A percentile compares a stretch with the other conserved stretches of the same genome.
These are phyloP conservation scores for Parmelia sp. DNA, from an alignment of 495 filamentous ascomycete species.

Conservation along the genomic window DNA sequence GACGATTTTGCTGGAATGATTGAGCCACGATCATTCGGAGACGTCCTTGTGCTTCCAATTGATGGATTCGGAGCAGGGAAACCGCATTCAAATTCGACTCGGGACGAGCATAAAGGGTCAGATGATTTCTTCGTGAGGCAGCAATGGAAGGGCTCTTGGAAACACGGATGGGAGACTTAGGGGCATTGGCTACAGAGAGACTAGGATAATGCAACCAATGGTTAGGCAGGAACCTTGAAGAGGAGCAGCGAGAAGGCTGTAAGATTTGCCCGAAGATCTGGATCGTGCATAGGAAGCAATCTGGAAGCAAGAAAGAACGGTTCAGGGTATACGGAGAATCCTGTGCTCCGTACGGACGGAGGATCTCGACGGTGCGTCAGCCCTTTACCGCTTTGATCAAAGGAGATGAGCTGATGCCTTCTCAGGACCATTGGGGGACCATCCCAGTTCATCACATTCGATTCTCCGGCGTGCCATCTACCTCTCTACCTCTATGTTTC, in stretches of 20 bases:
- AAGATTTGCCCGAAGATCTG: background rate
- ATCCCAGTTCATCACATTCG: background rate
- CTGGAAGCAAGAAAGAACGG: background rate
- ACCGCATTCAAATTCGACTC: constrained; percentile 10
- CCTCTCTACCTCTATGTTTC: background rate
- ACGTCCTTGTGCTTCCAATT: constrained; percentile 36
- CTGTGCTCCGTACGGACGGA: background rate
- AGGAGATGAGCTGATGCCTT: background rate
- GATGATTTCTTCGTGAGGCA: background rate
- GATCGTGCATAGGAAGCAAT: background rate
- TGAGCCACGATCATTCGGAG: constrained; percentile 8
- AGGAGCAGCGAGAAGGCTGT: background rate
- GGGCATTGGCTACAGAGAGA: background rate
- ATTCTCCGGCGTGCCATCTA: background rate
- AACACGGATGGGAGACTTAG: background rate
- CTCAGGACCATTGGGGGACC: background rate
- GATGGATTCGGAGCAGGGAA: constrained; percentile 34
- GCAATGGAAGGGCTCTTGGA: constrained; percentile 2
- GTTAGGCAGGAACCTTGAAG: background rate
- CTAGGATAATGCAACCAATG: background rate
- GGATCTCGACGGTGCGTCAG: background rate
- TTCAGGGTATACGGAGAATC: background rate
- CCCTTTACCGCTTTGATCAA: background rate
- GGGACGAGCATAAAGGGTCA: background rate
- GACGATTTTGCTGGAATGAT: constrained; percentile 10